phyloP scores from a whole-genome alignment of 139 green algal genomes.

The Haematococcus sp. region DNA sequence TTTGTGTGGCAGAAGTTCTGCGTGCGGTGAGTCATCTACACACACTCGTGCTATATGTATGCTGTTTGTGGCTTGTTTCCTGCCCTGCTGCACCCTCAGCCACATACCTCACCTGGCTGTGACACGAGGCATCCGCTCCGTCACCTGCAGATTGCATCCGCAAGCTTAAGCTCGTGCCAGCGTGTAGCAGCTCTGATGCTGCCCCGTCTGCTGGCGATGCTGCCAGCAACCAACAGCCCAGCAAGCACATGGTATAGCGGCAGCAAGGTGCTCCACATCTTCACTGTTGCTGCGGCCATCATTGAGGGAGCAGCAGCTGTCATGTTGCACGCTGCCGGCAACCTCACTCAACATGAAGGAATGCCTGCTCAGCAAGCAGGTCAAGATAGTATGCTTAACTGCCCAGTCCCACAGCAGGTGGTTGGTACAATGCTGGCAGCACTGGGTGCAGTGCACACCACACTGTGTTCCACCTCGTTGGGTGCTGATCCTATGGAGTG shows the following conservation, averaged over 20 bases:
- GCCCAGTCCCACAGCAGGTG: slow-evolving; percentile 1
- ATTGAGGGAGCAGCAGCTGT: background rate
- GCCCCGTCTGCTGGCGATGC: slow-evolving; percentile 7
- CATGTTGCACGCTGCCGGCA: too few relatives aligned
- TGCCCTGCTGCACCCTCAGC: background rate
- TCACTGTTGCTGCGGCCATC: background rate
- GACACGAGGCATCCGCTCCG: too few relatives aligned
- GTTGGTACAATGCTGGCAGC: background rate
- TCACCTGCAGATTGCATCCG: background rate
- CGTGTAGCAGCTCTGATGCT: background rate
- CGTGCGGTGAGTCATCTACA: slow-evolving; percentile 1
- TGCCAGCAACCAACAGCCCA: background rate
- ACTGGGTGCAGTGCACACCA: background rate
- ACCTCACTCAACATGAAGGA: too few relatives aligned
- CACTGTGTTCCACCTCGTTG: too few relatives aligned
- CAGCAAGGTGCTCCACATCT: background rate
- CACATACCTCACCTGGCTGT: background rate
- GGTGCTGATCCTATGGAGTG: background rate
- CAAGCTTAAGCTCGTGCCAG: background rate
- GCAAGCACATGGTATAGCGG: background rate
- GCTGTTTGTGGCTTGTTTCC: background rate
- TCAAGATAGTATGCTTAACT: background rate
- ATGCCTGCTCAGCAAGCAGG: too few relatives aligned
- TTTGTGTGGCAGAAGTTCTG: background rate
- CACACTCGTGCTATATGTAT: too few relatives aligned